These are phyloP conservation scores for Thinopyrum elongatum DNA, from an alignment of 176 grass and related monocot species.

Conservation along the genomic window DNA sequence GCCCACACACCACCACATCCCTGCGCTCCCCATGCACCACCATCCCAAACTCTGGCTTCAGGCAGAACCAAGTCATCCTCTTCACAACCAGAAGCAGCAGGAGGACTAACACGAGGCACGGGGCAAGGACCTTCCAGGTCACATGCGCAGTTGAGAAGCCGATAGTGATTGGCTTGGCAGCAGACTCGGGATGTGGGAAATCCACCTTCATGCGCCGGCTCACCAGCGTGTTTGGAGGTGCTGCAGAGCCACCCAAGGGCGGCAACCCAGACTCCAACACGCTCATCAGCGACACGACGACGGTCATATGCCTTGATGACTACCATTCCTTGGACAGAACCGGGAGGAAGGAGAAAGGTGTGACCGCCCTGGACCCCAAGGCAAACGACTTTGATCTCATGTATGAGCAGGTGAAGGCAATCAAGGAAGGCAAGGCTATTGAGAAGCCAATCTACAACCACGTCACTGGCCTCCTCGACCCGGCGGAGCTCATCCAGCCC, in stretches of 20 bases:
- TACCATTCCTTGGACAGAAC: slow-evolving; percentile 89
- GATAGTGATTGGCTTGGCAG: slow-evolving; percentile 85
- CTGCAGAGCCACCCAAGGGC: slow-evolving; percentile 75
- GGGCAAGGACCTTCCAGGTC: slow-evolving; percentile 50
- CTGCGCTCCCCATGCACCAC: slow-evolving; percentile 66
- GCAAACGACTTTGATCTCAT: slow-evolving; percentile 92
- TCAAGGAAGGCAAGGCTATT: slow-evolving; percentile 64
- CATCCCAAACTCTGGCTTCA: slow-evolving; percentile 55
- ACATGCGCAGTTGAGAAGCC: slow-evolving; percentile 70
- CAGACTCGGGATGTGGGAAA: slow-evolving; percentile 90
- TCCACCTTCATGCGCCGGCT: slow-evolving; percentile 95
- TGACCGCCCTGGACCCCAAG: slow-evolving; percentile 79
- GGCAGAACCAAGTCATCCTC: slow-evolving; percentile 59
- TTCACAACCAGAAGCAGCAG: slow-evolving; percentile 46
- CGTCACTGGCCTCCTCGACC: slow-evolving; percentile 75
- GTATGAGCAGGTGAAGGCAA: slow-evolving; percentile 93
- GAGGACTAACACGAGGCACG: slow-evolving; percentile 31
- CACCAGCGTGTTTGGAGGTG: slow-evolving; percentile 89
- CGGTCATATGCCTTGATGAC: slow-evolving; percentile 90
- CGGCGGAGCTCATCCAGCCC: slow-evolving; percentile 72
- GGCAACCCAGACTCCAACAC: slow-evolving; percentile 94
- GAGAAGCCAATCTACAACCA: slow-evolving; percentile 97
- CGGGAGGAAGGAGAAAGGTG: slow-evolving; percentile 82
- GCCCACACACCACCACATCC: slow-evolving; percentile 56
- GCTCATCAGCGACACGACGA: slow-evolving; percentile 81